Percentiles rank a stretch among this genome's conserved stretches.
Conservation (phyloP, 345 rosid genomes). For the Trapa bicornis region DNA sequence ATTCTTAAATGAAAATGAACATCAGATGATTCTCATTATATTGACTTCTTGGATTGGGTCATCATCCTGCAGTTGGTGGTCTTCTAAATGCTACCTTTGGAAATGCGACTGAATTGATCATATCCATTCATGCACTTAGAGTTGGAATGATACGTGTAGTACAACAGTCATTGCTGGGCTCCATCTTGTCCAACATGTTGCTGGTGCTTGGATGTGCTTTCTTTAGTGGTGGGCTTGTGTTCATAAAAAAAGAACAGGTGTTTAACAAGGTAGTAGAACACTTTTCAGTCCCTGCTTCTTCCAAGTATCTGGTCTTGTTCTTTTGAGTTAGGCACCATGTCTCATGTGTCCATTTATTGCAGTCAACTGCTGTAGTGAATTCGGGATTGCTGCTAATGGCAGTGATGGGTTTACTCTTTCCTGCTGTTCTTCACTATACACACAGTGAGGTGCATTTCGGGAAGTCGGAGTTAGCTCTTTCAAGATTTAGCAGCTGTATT, state of each 20-base stretch:
- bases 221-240: conserved; percentile 75
- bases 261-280: conserved; percentile 54
- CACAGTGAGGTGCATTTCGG: conserved; percentile 82
- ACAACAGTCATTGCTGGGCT: conserved; percentile 77
- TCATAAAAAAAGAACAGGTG: conserved; percentile 54
- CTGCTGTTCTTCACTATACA: conserved; percentile 81
- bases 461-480: conserved; percentile 76
- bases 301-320: conserved; percentile 1
- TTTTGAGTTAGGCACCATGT: conserved; percentile 4
- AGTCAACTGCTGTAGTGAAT: conserved; percentile 70
- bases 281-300: neutral
- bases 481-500: conserved; percentile 88
- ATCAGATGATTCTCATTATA: conserved; percentile 10
- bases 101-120: conserved; percentile 85
- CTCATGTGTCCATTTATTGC: conserved; percentile 25
- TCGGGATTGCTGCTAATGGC: conserved; percentile 94
- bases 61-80: conserved; percentile 32
- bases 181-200: conserved; percentile 89
- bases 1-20: no score
- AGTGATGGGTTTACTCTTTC: conserved; percentile 91
- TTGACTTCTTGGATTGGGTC: conserved; percentile 24
- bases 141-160: conserved; percentile 78
- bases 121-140: conserved; percentile 74
- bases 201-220: conserved; percentile 95
- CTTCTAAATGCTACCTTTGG: conserved; percentile 93